Percentiles rank a stretch among this genome's conserved stretches.
Conservation (phyloP, 331 rosid species). For the Phaseolus coccineus region DNA sequence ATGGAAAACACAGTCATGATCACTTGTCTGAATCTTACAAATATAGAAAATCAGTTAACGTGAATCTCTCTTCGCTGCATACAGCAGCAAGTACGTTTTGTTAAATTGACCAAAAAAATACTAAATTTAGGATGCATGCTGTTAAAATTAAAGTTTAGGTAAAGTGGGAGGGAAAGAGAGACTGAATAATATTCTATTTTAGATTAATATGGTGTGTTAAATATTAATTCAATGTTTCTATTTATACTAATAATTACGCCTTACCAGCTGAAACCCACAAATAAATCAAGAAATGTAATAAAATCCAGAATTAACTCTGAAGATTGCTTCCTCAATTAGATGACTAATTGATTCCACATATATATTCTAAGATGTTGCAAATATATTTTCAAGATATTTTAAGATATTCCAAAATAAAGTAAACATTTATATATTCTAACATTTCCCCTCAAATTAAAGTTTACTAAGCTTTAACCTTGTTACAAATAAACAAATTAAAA, state of each 20-base stretch:
- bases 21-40: constrained; percentile 25
- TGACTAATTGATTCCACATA: neutral
- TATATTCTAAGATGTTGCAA: neutral
- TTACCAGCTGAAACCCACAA: neutral
- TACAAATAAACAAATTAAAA: neutral
- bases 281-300: neutral
- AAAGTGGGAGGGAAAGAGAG: neutral
- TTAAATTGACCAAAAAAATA: constrained; percentile 15
- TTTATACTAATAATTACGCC: neutral
- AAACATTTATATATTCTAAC: neutral
- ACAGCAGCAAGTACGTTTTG: constrained; percentile 14
- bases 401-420: constrained; percentile 1
- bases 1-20: constrained; percentile 37
- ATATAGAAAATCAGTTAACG: neutral
- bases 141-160: neutral
- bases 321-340: neutral
- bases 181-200: neutral
- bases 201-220: neutral
- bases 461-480: neutral
- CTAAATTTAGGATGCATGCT: neutral
- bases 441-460: neutral
- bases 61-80: constrained; percentile 14
- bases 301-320: neutral
- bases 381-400: neutral
- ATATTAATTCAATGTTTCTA: neutral